Evolutionary conservation across 1,139 yeast species (phyloP), one percentile per base, ranked within the genome.

Genomic region (Suhomyces ambrosiae): DNA sequence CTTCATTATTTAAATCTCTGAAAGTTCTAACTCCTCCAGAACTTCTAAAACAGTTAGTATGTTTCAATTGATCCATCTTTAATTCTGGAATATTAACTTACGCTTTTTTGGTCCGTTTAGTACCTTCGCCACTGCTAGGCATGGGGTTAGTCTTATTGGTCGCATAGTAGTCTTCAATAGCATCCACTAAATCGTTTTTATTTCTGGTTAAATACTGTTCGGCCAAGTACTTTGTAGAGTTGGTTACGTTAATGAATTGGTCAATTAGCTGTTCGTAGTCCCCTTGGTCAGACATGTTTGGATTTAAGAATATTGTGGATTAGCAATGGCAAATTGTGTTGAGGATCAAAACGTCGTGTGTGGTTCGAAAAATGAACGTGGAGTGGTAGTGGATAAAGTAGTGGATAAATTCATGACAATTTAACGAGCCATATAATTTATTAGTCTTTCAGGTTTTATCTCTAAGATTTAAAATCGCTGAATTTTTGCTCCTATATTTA

Each of bases 161-260:
- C 27, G 67, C 65, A 48, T 60, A 70, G 52, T 44, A 72, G 49
- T 71, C 77, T 40, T 71, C 75, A 44, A 72, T 64, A 26, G 78
- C 71, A 30, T 55, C 60, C 37, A 60, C 57, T 40, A 72, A 53
- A 45, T 71, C 72, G 41, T 61, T 50, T 33, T 61, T 50, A 49
- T 71, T 63, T 45, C 76, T 48, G 40, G 48, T 49, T 47, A 78
- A 54, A 56, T 69, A 65, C 55, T 71, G 76, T 38, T 63, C 65
- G 2, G 77, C 78, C 45, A 70, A 53, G 43, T 55, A 56, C 38
- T 54, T 58, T 22, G 76, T 61, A 6, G 74, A 49, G 26, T 54
- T 59, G 16, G 76, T 70, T 22, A 68, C 65, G 22, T 58, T 56
- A 38, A 76, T 66, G 54, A 86, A 85, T 50, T 79, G 76, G 15